Conservation (phyloP, 176 grass and related monocot genomes). For the Eleusine indica region DNA sequence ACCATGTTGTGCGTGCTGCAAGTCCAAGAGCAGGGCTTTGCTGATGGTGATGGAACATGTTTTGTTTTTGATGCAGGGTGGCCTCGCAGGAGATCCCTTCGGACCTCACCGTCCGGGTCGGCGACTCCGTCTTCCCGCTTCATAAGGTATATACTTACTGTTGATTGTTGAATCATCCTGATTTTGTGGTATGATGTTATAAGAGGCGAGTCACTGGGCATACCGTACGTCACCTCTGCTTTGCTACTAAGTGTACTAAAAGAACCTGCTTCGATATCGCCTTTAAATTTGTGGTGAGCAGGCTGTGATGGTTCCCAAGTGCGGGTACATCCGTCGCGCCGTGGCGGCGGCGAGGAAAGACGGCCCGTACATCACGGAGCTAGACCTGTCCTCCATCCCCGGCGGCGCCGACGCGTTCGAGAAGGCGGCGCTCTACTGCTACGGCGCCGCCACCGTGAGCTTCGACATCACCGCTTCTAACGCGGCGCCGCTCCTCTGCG, state of each 20-base stretch:
- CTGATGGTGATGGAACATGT: not conserved
- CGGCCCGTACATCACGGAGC: conserved; percentile 9
- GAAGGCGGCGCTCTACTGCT: conserved; percentile 70
- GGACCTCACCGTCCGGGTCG: conserved; percentile 65
- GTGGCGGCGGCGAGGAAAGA: conserved; percentile 39
- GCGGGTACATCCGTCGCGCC: conserved; percentile 62
- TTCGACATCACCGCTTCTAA: conserved; percentile 73
- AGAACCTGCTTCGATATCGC: too few relatives aligned
- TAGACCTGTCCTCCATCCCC: conserved; percentile 54
- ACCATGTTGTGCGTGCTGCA: too few relatives aligned
- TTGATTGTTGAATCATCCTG: not conserved
- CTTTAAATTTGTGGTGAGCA: not conserved
- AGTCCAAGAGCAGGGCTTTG: too few relatives aligned
- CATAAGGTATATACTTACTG: conserved; percentile 56
- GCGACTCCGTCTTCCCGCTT: conserved; percentile 64
- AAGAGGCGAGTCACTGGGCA: not conserved
- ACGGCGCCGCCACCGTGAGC: conserved; percentile 47
- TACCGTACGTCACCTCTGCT: not conserved
- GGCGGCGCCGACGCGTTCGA: conserved; percentile 83
- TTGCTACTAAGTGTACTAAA: too few relatives aligned
- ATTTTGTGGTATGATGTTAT: not conserved
- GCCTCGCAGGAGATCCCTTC: conserved; percentile 55
- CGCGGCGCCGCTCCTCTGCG: conserved; percentile 64
- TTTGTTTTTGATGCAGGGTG: conserved; percentile 39
- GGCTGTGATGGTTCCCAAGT: conserved; percentile 79